Evolutionary conservation across 176 grass and related monocot species (phyloP).

Genomic region (Alloteropsis semialata): DNA sequence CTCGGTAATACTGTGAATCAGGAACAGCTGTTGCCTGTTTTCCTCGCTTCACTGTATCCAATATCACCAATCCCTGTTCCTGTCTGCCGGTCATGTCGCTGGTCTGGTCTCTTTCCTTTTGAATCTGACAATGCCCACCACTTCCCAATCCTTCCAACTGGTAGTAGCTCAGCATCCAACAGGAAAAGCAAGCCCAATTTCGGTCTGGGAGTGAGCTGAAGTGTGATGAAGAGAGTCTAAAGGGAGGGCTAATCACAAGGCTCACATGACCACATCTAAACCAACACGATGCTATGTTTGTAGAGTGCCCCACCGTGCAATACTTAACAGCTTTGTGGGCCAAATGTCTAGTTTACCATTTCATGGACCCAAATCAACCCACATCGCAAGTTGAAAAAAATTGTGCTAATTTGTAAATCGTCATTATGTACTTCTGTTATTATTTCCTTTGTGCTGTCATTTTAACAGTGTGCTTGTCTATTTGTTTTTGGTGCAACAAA

Average conservation of each 20-base stretch:
- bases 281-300: neutral
- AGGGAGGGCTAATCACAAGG: neutral
- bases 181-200: neutral
- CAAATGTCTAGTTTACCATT: neutral
- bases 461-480: neutral
- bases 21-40: neutral
- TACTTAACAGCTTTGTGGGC: neutral
- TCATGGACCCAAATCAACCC: neutral
- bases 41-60: neutral
- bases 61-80: neutral
- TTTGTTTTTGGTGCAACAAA: conserved; percentile 29
- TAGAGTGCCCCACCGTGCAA: neutral
- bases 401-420: neutral
- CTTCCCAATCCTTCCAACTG: neutral
- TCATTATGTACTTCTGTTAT: neutral
- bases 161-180: neutral
- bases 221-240: neutral
- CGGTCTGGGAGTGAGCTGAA: neutral
- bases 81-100: neutral
- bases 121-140: neutral
- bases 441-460: conserved; percentile 8
- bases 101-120: neutral
- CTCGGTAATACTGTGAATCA: neutral
- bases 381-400: neutral
- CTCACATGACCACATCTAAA: neutral